These are phyloP conservation scores for Salvia miltiorrhiza DNA, from an alignment of 257 asterid species.

Conservation along the genomic window DNA sequence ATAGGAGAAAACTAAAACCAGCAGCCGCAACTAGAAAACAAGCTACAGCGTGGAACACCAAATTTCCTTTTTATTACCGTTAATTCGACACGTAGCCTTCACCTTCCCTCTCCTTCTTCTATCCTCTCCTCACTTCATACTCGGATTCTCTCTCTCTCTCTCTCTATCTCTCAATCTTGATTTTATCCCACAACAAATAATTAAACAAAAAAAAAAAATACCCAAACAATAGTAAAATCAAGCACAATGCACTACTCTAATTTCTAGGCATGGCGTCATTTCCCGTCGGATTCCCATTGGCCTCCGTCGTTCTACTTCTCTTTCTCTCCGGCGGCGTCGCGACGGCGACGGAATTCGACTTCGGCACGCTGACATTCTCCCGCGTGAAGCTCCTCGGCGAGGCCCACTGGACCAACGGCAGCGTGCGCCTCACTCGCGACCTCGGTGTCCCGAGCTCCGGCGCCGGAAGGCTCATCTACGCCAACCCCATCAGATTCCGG, in stretches of 20 bases:
- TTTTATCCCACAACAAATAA: neutral
- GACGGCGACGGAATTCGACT: slow-evolving; percentile 44
- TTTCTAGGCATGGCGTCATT: slow-evolving; percentile 43
- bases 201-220: neutral
- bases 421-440: slow-evolving; percentile 67
- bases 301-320: slow-evolving; percentile 1
- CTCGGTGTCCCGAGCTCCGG: slow-evolving; percentile 75
- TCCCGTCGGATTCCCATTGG: slow-evolving; percentile 10
- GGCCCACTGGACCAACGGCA: slow-evolving; percentile 71
- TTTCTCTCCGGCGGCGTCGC: slow-evolving; percentile 3
- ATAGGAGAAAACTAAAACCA: neutral
- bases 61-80: slow-evolving; percentile 43
- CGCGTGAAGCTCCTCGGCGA: slow-evolving; percentile 76
- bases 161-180: slow-evolving; percentile 1
- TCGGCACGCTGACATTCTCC: slow-evolving; percentile 51
- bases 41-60: neutral
- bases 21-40: slow-evolving; percentile 8
- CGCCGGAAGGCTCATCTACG: slow-evolving; percentile 61
- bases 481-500: slow-evolving; percentile 58
- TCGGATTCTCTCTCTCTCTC: neutral
- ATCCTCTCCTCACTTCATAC: slow-evolving; percentile 14
- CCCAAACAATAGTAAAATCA: too few species aligned
- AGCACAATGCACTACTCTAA: slow-evolving; percentile 2
- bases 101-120: slow-evolving; percentile 36
- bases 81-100: slow-evolving; percentile 37